Base-by-base conservation (phyloP, 75 land plant species). In the Larix kaempferi region DNA sequence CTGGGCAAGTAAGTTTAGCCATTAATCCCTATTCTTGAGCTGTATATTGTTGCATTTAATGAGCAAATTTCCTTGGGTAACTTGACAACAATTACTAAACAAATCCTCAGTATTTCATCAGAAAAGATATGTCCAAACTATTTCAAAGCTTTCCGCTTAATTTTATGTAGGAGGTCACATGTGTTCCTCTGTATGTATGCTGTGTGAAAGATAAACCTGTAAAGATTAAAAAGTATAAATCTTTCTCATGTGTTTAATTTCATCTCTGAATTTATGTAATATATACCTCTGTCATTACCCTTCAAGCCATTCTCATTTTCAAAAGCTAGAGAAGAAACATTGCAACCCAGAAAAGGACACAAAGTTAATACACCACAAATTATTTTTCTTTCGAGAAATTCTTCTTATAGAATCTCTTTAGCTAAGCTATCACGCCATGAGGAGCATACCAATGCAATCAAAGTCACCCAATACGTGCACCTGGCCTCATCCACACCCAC, bases 1-100 rank as follows among this genome's bases (percentile, higher is more conserved):
- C 99, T 60, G 99, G 99, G 25, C 95, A 89, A 82, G 91, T 89
- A 78, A 54, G 82, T 56, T 17, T 22, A 74, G 12, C 72, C 23
- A 21, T 39, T 39, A 69, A 8, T 69, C 41, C 44, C 72, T 69
- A 35, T 66, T 19, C 7, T 35, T 65, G 17, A 6, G 35, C 21
- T 66, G 71, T 63, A 23, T 66, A 15, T 66, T 35, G 21, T 21
- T 66, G 71, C 71, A 37, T 66, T 66, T 4, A 37, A 17, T 37
- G 44, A 35, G 39, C 12, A 26, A 52, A 52, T 54, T 54, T 49
- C 1, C 22, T 27, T 16, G 59, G 52, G 55, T 27, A 49, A 55
- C 23, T 22, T 74, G 16, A 74, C 21, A 54, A 52, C 59, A 52
- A n/a, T 14, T 15, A 4, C 37, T 23, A 56, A 74, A 56, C n/a